Base-by-base conservation (phyloP, 176 grass and related monocot genomes). In the Musa troglodytarum region DNA sequence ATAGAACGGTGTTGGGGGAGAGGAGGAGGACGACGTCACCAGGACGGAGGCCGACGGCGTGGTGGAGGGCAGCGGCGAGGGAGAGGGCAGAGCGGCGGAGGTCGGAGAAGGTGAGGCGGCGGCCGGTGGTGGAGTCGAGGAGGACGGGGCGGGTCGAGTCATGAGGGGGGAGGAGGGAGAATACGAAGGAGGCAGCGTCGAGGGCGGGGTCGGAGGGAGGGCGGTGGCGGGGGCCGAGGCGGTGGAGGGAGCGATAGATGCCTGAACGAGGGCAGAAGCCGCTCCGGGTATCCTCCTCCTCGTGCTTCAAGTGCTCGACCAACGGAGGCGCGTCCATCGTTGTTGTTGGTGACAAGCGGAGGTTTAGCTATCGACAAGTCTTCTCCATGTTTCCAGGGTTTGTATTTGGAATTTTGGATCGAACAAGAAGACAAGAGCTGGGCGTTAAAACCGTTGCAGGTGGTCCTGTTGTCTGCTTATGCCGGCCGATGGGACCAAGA, bases 11-110 rank as follows among this genome's bases (percentile, higher is more conserved):
- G 75, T 81, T 76, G 0, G 70, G 78, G 65, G 83, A 69, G 24
- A 85, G 77, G 52, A 92, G 12, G 5, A 92, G 81, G 50, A 88
- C 83, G 53, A 81, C 81, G 53, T 88, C 78, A 50, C 86, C 83
- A 10, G 81, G 70, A 1, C 71, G 86, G 83, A 92, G 49, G 14
- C 81, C 85, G 22, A 92, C 75, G 20, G 77, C 86, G 59, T 76
- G 70, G 21, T 81, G 81, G 22, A 92, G 89, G 8, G 61, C 80
- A 13, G 83, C 63, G 49, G 85, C 83, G 59, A 92, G 86, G 65
- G 86, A 81, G 86, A 88, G 86, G 53, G 75, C 86, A 17, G 65
- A 68, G 1, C 75, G 67, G 50, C 75, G 81, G 53, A 88, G 80
- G 11, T 53, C 58, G 0, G 1, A 10, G 80, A 88, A 91, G 12